phyloP scores from a whole-genome alignment of 2,329 filamentous ascomycete genomes.

The Monilinia fructigena region DNA sequence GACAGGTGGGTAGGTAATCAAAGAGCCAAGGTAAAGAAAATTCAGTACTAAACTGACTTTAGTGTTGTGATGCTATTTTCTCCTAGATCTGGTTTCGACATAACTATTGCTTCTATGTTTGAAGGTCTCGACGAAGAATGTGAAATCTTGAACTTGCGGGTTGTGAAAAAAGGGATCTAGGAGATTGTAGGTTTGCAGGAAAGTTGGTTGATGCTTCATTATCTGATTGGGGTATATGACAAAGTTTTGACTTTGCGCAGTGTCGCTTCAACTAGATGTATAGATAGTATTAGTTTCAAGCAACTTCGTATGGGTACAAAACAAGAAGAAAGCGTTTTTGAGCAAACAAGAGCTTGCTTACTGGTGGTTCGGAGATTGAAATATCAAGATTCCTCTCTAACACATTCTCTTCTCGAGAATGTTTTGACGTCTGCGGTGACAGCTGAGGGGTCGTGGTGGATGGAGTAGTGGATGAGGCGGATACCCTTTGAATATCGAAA shows the following conservation, averaged over 20 bases:
- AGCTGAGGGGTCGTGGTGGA: background rate
- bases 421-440: conserved; percentile 31
- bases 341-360: background rate
- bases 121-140: conserved; percentile 43
- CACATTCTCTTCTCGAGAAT: conserved; percentile 25
- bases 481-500: background rate
- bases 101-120: conserved; percentile 25
- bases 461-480: background rate
- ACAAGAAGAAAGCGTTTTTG: too few species aligned
- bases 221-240: conserved; percentile 43
- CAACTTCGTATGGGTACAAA: background rate
- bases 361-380: conserved; percentile 33
- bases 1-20: background rate
- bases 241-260: conserved; percentile 35
- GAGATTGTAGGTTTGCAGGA: conserved; percentile 28
- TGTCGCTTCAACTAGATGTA: conserved; percentile 33
- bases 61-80: conserved; percentile 50
- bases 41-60: conserved; percentile 49
- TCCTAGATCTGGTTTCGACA: conserved; percentile 24
- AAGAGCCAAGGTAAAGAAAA: conserved; percentile 2
- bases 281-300: conserved; percentile 1
- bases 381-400: conserved; percentile 15
- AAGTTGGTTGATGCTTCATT: conserved; percentile 34
- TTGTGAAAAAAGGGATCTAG: conserved; percentile 53
- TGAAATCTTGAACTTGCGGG: conserved; percentile 46